Percentiles rank a stretch among this genome's conserved stretches.
Conservation (phyloP, 371 early-diverging fungal species). For the Capillidium rhysosporum region DNA sequence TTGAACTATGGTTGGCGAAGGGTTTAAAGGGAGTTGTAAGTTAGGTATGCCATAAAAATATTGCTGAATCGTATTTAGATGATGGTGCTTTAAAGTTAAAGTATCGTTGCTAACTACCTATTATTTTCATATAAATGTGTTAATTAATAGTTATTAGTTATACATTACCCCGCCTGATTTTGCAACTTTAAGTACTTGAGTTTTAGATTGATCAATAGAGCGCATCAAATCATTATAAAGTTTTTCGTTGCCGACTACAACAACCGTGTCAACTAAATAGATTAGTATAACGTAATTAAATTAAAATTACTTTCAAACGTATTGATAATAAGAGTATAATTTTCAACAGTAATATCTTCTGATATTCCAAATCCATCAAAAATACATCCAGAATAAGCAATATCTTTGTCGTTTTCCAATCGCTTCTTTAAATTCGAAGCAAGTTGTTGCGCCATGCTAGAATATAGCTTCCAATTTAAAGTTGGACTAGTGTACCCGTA, state of each 20-base stretch:
- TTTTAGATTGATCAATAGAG: conserved; percentile 18
- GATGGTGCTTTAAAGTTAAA: conserved; percentile 37
- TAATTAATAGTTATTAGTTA: background rate
- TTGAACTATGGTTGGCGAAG: conserved; percentile 59
- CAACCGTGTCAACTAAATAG: conserved; percentile 43
- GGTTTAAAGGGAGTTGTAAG: conserved; percentile 39
- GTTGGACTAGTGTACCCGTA: conserved; percentile 63
- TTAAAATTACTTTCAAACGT: conserved; percentile 31
- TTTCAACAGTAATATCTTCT: conserved; percentile 36
- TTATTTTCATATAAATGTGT: background rate
- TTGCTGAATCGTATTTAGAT: conserved; percentile 56
- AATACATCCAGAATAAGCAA: conserved; percentile 33
- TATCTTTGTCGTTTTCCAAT: conserved; percentile 33
- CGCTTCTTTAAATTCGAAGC: conserved; percentile 41
- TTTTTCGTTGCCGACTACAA: conserved; percentile 83
- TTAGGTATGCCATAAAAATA: conserved; percentile 85
- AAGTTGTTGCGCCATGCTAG: conserved; percentile 30
- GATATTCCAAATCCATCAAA: conserved; percentile 43
- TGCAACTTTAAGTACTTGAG: conserved; percentile 59
- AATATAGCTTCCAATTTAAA: conserved; percentile 63
- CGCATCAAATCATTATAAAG: conserved; percentile 64
- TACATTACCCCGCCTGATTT: conserved; percentile 76
- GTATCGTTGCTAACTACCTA: conserved; percentile 69
- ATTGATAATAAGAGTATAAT: conserved; percentile 39
- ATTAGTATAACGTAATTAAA: background rate